Base-by-base conservation (phyloP, 257 asterid genomes). In the Gentiana dahurica region DNA sequence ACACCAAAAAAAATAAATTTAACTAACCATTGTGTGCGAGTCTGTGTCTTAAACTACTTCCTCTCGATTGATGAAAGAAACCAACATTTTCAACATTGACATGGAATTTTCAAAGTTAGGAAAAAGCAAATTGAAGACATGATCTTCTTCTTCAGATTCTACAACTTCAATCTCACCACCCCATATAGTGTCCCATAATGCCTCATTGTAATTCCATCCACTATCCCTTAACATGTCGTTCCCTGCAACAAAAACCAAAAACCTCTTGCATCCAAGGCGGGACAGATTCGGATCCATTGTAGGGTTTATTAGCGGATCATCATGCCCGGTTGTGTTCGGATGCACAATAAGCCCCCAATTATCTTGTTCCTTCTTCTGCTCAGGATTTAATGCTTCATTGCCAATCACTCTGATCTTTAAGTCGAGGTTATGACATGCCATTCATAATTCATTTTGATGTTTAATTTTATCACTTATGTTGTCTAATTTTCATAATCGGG, bases 301-400 rank as follows among this genome's bases (percentile, higher is more conserved):
- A 10, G 87, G 93, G 57, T 79, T 83, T 11, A 83, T 13, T 74
- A 65, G 41, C 3, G 81, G 76, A 49, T 79, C 84, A 49, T 87
- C 89, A 55, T 64, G 49, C 9, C 96, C 94, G 8, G 24, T 24
- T 24, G 81, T 65, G 2, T 55, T 69, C 44, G 87, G 92, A 55
- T 75, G 51, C 2, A 56, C 81, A 35, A 59, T 61, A 1, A 6
- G 2, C 96, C 96, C 81, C 0, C 80, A 43, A 7, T 52, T 61
- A 50, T 64, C 70, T 47, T 76, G 6, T 3, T 2, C 39, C 0
- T 51, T 36, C 45, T 59, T 75, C 2, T 34, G 41, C 1, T 60
- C 64, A 2, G 10, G 1, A 4, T 71, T 46, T 0, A 43, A 49
- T 1, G 35, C 51, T 53, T 83, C 95, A 0, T 60, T 58, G 4